phyloP scores from a whole-genome alignment of 805 yeast genomes.

The Candida saitoana region DNA sequence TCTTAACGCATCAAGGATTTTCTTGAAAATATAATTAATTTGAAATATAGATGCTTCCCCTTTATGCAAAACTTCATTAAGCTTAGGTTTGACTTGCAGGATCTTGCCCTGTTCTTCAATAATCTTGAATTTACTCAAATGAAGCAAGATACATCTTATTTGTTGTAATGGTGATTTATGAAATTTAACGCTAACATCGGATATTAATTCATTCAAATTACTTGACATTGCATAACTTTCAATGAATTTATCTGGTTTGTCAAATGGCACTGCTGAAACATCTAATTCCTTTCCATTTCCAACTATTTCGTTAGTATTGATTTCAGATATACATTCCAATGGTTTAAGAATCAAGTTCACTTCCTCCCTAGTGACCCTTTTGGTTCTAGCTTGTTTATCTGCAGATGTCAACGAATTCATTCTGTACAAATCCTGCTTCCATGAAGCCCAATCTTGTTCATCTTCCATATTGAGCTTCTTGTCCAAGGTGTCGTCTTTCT shows the following conservation, averaged over 20 bases:
- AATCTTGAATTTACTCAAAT: slow-evolving; percentile 62
- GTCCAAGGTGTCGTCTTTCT: slow-evolving; percentile 27
- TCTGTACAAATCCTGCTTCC: slow-evolving; percentile 61
- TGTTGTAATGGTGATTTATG: slow-evolving; percentile 43
- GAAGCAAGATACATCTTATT: slow-evolving; percentile 58
- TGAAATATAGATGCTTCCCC: slow-evolving; percentile 65
- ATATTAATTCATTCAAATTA: slow-evolving; percentile 39
- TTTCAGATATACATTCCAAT: slow-evolving; percentile 38
- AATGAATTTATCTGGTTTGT: slow-evolving; percentile 31
- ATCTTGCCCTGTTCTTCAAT: slow-evolving; percentile 36
- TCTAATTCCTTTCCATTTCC: slow-evolving; percentile 14
- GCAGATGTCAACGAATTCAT: slow-evolving; percentile 63
- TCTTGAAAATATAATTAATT: slow-evolving; percentile 70
- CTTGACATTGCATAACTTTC: slow-evolving; percentile 21
- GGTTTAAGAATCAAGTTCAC: slow-evolving; percentile 39
- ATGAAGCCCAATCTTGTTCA: slow-evolving; percentile 36
- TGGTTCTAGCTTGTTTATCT: slow-evolving; percentile 69
- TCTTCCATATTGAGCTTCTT: slow-evolving; percentile 27
- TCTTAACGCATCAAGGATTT: slow-evolving; percentile 65
- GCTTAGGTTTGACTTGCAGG: slow-evolving; percentile 36
- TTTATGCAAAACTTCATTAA: slow-evolving; percentile 39
- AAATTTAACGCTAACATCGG: slow-evolving; percentile 39
- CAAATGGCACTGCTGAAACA: slow-evolving; percentile 14
- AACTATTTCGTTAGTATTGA: slow-evolving; percentile 36
- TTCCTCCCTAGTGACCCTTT: slow-evolving; percentile 45